A percentile compares a stretch with the other conserved stretches of the same genome.
These are phyloP conservation scores for Aschersonia sp. DNA, from an alignment of 2,329 filamentous ascomycete genomes.

Conservation along the genomic window DNA sequence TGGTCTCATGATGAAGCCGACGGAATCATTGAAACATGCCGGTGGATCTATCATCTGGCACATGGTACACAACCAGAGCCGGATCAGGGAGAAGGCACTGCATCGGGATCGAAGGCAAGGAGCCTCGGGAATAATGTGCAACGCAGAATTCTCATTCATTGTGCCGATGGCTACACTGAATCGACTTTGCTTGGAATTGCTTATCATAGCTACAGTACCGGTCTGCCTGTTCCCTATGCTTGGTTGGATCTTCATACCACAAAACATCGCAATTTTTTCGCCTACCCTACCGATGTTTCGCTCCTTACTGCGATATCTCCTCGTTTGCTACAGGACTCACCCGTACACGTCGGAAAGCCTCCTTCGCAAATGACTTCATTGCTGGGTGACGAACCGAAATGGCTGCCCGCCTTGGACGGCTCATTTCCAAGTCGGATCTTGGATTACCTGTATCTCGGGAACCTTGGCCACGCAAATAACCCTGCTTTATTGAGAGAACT, in stretches of 20 bases:
- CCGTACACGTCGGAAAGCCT: conserved; percentile 32
- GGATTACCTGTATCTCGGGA: conserved; percentile 93
- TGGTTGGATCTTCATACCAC: conserved; percentile 76
- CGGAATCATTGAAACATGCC: conserved; percentile 71
- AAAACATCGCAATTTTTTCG: conserved; percentile 85
- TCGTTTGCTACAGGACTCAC: conserved; percentile 60
- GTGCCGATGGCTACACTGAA: conserved; percentile 91
- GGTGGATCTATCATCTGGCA: conserved; percentile 77
- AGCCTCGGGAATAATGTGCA: conserved; percentile 18
- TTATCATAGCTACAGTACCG: conserved; percentile 87
- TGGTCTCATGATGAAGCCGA: conserved; percentile 76
- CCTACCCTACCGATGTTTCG: conserved; percentile 80
- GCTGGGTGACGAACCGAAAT: conserved; percentile 51
- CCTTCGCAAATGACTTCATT: conserved; percentile 37
- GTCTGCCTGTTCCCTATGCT: conserved; percentile 63
- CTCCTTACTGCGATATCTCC: conserved; percentile 65
- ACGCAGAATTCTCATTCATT: conserved; percentile 75
- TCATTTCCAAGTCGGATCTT: conserved; percentile 80
- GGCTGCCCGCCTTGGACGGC: conserved; percentile 75
- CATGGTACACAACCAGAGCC: conserved; percentile 38
- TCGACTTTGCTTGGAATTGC: conserved; percentile 77
- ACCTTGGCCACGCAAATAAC: conserved; percentile 87
- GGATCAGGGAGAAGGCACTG: conserved; percentile 11
- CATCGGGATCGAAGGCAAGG: conserved; percentile 4
- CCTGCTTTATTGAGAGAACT: conserved; percentile 65